phyloP scores from a whole-genome alignment of 2,329 filamentous ascomycete genomes.

The Teratosphaeria pseudoeucalypti region DNA sequence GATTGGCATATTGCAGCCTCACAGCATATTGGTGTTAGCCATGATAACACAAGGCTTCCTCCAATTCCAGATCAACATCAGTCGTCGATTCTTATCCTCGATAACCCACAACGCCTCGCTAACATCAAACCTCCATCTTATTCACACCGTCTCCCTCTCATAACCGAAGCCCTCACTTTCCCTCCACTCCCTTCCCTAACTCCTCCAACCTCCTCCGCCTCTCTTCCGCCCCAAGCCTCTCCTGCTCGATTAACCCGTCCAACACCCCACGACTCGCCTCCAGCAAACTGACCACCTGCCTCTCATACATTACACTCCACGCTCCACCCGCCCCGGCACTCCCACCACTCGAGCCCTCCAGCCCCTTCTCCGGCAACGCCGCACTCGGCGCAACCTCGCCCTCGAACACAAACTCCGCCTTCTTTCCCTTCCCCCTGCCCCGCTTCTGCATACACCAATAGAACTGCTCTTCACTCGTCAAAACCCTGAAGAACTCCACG shows the following conservation, averaged over 20 bases:
- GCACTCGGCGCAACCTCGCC: constrained; percentile 53
- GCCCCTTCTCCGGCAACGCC: constrained; percentile 58
- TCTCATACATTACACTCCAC: constrained; percentile 32
- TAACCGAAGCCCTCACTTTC: constrained; percentile 6
- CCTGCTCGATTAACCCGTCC: constrained; percentile 33
- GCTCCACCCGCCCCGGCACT: constrained; percentile 43
- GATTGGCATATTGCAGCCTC: too few species aligned
- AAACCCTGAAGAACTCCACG: constrained; percentile 76
- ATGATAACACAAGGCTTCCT: neutral
- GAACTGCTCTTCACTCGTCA: constrained; percentile 62
- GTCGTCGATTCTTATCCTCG: neutral
- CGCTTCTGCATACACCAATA: constrained; percentile 45
- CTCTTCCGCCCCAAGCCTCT: constrained; percentile 19
- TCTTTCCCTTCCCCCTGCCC: constrained; percentile 44
- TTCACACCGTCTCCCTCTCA: neutral
- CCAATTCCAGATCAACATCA: neutral
- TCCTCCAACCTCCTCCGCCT: constrained; percentile 20
- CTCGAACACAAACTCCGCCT: constrained; percentile 41
- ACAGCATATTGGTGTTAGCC: neutral
- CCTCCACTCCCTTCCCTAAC: constrained; percentile 11
- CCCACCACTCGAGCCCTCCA: constrained; percentile 57
- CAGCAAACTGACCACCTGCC: constrained; percentile 21
- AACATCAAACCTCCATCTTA: neutral
- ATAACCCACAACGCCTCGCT: neutral
- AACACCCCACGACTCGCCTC: constrained; percentile 53